These are phyloP conservation scores for Digitaria exilis DNA, from an alignment of 202 grass and related monocot genomes.

Conservation along the genomic window DNA sequence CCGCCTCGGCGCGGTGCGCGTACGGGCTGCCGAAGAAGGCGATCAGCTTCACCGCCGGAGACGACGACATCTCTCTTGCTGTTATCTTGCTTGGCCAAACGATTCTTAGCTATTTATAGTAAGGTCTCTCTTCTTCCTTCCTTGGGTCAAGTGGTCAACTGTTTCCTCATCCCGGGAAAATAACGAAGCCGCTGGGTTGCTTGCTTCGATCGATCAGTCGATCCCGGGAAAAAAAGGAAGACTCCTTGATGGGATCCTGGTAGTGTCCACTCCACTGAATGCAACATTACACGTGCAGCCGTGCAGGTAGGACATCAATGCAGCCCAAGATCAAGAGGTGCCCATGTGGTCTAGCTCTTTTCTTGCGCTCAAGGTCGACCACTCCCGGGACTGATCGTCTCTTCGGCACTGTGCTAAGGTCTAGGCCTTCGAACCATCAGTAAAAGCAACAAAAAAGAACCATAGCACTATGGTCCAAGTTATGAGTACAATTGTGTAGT, in stretches of 20 bases:
- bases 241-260: too few relatives aligned
- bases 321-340: neutral
- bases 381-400: too few relatives aligned
- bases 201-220: neutral
- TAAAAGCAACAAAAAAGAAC: too few relatives aligned
- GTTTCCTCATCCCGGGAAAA: neutral
- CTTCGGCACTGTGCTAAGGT: too few relatives aligned
- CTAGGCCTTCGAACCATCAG: too few relatives aligned
- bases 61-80: neutral
- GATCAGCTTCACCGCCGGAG: slow-evolving; percentile 29
- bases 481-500: too few relatives aligned
- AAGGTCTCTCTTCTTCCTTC: too few relatives aligned
- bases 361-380: too few relatives aligned
- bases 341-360: too few relatives aligned
- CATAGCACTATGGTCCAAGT: too few relatives aligned
- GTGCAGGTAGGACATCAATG: neutral
- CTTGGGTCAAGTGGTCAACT: too few relatives aligned
- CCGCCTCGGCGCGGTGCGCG: slow-evolving; percentile 15
- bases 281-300: neutral
- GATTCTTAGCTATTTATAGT: neutral
- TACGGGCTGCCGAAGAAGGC: slow-evolving; percentile 17
- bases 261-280: neutral
- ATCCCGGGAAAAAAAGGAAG: neutral
- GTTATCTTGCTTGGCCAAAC: neutral
- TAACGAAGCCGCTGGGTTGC: neutral